These are phyloP conservation scores for Cytospora chrysosperma DNA, from an alignment of 2,329 filamentous ascomycete genomes.

Conservation along the genomic window DNA sequence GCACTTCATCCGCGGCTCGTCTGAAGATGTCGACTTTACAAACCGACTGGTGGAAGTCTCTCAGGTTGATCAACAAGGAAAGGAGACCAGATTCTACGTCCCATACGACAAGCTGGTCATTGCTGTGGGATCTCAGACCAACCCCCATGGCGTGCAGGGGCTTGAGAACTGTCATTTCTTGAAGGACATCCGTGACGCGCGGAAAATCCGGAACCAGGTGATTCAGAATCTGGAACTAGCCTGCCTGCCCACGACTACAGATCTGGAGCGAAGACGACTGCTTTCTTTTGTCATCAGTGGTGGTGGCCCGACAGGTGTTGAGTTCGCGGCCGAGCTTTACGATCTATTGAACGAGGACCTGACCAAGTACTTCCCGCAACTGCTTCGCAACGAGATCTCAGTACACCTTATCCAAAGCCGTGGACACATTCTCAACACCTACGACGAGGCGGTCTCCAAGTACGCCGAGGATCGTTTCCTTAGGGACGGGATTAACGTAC, in stretches of 20 bases:
- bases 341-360: slow-evolving; percentile 96
- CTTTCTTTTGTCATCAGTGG: slow-evolving; percentile 96
- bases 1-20: slow-evolving; percentile 85
- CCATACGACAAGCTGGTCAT: slow-evolving; percentile 97
- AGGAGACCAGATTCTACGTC: slow-evolving; percentile 83
- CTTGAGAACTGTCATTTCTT: slow-evolving; percentile 92
- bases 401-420: slow-evolving; percentile 96
- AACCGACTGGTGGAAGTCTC: slow-evolving; percentile 87
- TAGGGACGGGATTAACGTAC: slow-evolving; percentile 85
- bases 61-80: slow-evolving; percentile 67
- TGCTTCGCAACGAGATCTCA: slow-evolving; percentile 95
- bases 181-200: slow-evolving; percentile 91
- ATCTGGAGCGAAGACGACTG: slow-evolving; percentile 81
- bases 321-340: slow-evolving; percentile 94
- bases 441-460: slow-evolving; percentile 88
- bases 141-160: slow-evolving; percentile 93
- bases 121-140: slow-evolving; percentile 87
- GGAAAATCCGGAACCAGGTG: slow-evolving; percentile 83
- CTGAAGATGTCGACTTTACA: slow-evolving; percentile 88
- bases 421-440: slow-evolving; percentile 94
- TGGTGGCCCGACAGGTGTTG: slow-evolving; percentile 92
- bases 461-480: slow-evolving; percentile 91
- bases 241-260: slow-evolving; percentile 86
- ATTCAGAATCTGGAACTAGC: slow-evolving; percentile 87
- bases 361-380: slow-evolving; percentile 75